Conservation (phyloP, 495 filamentous ascomycete genomes). For the Penicillium paradoxum region DNA sequence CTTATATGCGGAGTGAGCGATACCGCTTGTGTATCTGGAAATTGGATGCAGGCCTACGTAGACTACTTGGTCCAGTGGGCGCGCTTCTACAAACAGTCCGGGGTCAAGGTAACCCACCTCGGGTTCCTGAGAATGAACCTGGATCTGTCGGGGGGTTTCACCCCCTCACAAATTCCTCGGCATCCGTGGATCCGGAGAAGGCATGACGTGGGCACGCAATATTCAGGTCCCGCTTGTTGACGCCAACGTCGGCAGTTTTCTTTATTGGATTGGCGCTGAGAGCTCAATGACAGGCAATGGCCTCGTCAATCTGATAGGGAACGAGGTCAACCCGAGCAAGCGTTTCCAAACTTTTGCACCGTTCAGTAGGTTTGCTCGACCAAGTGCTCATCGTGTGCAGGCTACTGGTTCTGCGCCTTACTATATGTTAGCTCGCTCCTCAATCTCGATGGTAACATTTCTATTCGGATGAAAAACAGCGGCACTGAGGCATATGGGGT, state of each 20-base stretch:
- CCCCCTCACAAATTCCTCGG: constrained; percentile 43
- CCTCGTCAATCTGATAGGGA: no score
- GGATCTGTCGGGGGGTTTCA: constrained; percentile 20
- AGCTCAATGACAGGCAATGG: no score
- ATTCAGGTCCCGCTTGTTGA: constrained; percentile 42
- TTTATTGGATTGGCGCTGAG: constrained; percentile 43
- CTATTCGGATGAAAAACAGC: no score
- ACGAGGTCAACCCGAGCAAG: no score
- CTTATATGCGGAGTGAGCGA: no score
- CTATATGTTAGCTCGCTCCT: no score
- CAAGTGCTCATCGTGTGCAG: no score
- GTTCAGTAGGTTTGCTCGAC: no score
- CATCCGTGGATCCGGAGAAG: constrained; percentile 43
- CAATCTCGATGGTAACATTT: no score
- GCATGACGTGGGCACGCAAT: constrained; percentile 51
- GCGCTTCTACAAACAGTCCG: constrained; percentile 44
- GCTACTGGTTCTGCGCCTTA: no score
- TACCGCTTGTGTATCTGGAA: constrained; percentile 19
- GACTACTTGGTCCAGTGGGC: constrained; percentile 51
- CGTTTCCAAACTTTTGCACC: no score
- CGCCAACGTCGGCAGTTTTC: constrained; percentile 42
- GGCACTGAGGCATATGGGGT: no score
- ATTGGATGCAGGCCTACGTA: constrained; percentile 54
- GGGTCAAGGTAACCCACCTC: constrained; percentile 45
- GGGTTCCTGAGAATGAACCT: constrained; percentile 56